Evolutionary conservation across 2,329 filamentous ascomycete species (phyloP), one percentile per base, ranked within the genome.

Genomic region (Teratosphaeria viscida): DNA sequence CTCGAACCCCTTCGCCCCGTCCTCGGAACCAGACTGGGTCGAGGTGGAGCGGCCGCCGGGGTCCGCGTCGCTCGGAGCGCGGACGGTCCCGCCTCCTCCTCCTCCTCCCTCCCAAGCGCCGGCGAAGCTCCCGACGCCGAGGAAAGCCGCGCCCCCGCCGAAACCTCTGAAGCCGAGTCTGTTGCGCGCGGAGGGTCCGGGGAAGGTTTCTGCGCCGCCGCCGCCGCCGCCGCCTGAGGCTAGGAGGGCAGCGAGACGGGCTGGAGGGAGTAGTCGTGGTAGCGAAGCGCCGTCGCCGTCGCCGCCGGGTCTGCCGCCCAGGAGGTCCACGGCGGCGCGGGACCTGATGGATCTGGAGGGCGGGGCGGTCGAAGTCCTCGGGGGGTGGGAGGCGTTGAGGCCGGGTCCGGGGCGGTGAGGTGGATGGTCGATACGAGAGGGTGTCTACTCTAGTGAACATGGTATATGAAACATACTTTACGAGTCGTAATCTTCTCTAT

Each of bases 1-100:
- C 12, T 84, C 88, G 0, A 97, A 97, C 68, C 94, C 94, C 0
- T 97, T 95, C 72, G 81, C 81, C 1, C 78, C 82, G 0, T 85
- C 82, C 1, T 81, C 86, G 35, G 89, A 95, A 72, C 83, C 87
- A 10, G 92, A 96, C 68, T 97, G 94, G 94, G 84, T 95, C 39
- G 74, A 77, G 60, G 73, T 80, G 4, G 71, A 73, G 23, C 68
- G 65, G 1, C 43, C 43, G 35, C 34, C 35, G 35, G 37, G 37
- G 8, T 23, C 23, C 23, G 23, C 23, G 23, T 23, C 23, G 23
- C 1, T 23, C 2, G 23, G 23, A 23, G 23, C 2, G 23, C 23
- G 23, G 23, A 23, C 23, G 23, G 23, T 23, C 23, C 23, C 23
- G 11, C 71, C 71, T 1, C 64, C 57, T 8, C 19, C 57, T 8